Evolutionary conservation across 202 grass and related monocot genomes (phyloP), one percentile per base, ranked within the genome.

Genomic region (Saccharum hybrid): DNA sequence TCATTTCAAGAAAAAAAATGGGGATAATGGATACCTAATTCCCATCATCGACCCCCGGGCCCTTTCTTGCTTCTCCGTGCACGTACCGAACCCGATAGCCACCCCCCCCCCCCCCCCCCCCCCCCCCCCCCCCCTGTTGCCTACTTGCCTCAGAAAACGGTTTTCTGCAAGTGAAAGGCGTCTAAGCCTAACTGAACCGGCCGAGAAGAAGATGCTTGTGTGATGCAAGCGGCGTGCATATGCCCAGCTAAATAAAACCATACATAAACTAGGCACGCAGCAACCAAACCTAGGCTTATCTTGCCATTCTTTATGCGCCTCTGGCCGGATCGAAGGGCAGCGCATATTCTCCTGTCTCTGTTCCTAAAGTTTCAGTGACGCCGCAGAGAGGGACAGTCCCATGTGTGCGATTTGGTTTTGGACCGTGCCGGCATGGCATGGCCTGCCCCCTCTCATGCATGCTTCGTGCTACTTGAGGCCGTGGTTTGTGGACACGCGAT

Each of bases 41-140:
- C 14, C 69, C 42, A 72, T 72, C 42, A 72, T 1, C 23, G 7
- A 31, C n/a, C 14, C 2, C 19, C 33, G 4, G 42, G 3, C 66
- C 8, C 11, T 21, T 30, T 7, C 16, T 23, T 36, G 10, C 34
- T 57, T 39, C 22, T 67, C 16, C 19, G 49, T 43, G 38, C 62
- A 67, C n/a, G 46, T 68, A 75, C 84, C 84, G 38, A 75, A 81
- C 59, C 43, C 10, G 67, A 43, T 63, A 14, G 49, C 28, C n/a
- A n/a, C n/a, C n/a, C n/a, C n/a, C n/a, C n/a, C n/a, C n/a, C n/a
- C n/a, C n/a, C n/a, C n/a, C n/a, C n/a, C n/a, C n/a, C n/a, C n/a
- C n/a, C n/a, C n/a, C 36, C 66, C 1, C 33, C 16, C 13, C 68
- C 67, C 1, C 56, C 9, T 8, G 54, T 31, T 39, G 42, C 26